Evolutionary conservation across 257 asterid species (phyloP), one percentile per base, ranked within the genome.

Genomic region (Scutellaria barbata): DNA sequence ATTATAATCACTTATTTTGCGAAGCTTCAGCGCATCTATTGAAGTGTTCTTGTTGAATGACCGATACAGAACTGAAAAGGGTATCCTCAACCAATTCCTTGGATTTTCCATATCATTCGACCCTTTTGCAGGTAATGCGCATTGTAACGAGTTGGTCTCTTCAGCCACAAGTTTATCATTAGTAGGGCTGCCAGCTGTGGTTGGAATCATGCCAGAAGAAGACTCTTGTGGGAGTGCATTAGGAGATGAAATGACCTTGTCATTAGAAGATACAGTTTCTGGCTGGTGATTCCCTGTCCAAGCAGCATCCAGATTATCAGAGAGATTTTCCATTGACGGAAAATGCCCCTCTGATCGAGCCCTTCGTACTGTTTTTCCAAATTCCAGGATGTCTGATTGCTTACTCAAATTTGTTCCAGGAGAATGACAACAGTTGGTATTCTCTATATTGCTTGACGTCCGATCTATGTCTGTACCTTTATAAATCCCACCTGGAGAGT

Each of bases 281-380:
- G 79, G 77, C 30, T 67, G 79, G 68, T 53, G 83, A 82, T 85
- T 83, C 69, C 90, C 94, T 46, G 84, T 77, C 92, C 89, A 77
- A 42, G 85, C 88, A 69, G 87, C 79, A 81, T 81, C 88, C 12
- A 82, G 72, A 56, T 82, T 72, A 81, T 85, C 88, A 25, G 94
- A 87, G 69, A 77, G 58, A 84, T 79, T 75, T 71, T 86, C 90
- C 69, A 75, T 80, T 14, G 42, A 71, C 0, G 80, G 85, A 67
- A 85, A 79, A 63, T 82, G 85, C 62, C 88, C 96, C 71, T 76
- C 96, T 51, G 97, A 87, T 58, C 72, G 86, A 72, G 82, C 87
- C 71, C 87, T 77, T 66, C 86, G 85, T 52, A 90, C 87, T 50
- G 74, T 66, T 78, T 77, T 84, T 42, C 79, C 79, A 67, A 25